These are phyloP conservation scores for Psilocybe sp. DNA, from an alignment of 768 basidiomycete species.

Conservation along the genomic window DNA sequence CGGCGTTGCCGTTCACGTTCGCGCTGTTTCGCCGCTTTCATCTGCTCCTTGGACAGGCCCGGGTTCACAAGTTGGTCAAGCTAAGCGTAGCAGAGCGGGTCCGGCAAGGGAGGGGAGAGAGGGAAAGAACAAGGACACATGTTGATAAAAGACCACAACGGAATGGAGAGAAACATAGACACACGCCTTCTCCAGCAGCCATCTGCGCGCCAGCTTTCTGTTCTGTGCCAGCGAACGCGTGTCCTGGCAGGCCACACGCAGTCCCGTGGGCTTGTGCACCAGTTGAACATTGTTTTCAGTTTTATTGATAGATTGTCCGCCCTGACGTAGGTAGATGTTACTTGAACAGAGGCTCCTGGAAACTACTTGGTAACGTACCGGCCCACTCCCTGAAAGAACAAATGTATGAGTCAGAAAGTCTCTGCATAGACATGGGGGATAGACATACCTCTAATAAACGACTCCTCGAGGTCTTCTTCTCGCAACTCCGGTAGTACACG, in stretches of 20 bases:
- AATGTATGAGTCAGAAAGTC: background rate
- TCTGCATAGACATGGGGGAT: background rate
- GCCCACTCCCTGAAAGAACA: constrained; percentile 67
- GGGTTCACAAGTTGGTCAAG: constrained; percentile 73
- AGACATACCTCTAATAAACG: constrained; percentile 75
- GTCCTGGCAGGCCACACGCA: constrained; percentile 85
- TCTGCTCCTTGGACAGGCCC: constrained; percentile 68
- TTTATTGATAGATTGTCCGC: constrained; percentile 97
- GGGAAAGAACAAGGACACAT: no score
- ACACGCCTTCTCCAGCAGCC: constrained; percentile 75
- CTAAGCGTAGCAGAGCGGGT: constrained; percentile 35
- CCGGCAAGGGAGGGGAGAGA: no score
- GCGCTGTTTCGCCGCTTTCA: constrained; percentile 68
- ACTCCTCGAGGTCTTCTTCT: constrained; percentile 84
- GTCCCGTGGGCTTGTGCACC: constrained; percentile 83
- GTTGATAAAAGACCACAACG: no score
- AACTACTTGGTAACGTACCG: constrained; percentile 39
- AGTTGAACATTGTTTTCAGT: constrained; percentile 90
- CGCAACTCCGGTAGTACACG: constrained; percentile 64
- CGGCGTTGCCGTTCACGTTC: constrained; percentile 72
- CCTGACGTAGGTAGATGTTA: constrained; percentile 39
- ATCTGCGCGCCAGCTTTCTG: constrained; percentile 69
- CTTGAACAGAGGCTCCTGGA: constrained; percentile 15
- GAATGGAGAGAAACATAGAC: no score
- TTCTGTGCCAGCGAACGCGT: constrained; percentile 84